Base-by-base conservation (phyloP, 495 filamentous ascomycete genomes). In the Talaromyces liani region DNA sequence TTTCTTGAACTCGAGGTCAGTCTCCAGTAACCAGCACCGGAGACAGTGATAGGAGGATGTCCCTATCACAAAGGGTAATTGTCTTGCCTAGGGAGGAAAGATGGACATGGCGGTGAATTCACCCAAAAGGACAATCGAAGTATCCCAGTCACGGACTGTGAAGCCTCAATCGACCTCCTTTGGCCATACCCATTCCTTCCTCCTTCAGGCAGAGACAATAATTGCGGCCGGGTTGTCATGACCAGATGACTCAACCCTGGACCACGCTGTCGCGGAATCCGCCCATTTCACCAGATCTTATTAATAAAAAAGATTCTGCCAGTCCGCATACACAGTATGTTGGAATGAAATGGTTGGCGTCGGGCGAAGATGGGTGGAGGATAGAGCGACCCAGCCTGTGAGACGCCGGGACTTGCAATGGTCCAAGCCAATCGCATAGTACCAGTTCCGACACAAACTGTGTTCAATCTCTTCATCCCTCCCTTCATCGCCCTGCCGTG, bases 401-500 rank as follows among this genome's bases (percentile, higher is more conserved):
- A 70, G 62, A 53, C 62, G 58, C 45, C 22, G 45, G 45, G 20
- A 45, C 39, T 18, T 49, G 45, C 6, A 49, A 49, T 49, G 45
- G 45, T 49, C 45, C 45, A 22, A 20, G 45, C 45, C 45, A 49
- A 18, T 49, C 22, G 6, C 8, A 49, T 49, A 41, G 12, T 16
- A 49, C 45, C 45, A 49, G n/a, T 49, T 20, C 6, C 45, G 18
- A 20, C 45, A 49, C 16, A 5, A 49, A 41, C 14, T 9, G 8
- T 49, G 45, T 49, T 16, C 18, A 3, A 49, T 6, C 45, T 49
- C n/a, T 5, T 65, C 61, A 68, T 66, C 61, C 67, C 67, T 61
- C 67, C 69, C 66, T 68, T 63, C 64, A 70, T 25, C 68, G 68
- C 68, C 66, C 6, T 29, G 53, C 53, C 22, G 22, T 29, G 27